Percentiles rank a stretch among this genome's conserved stretches.
Evolutionary conservation across 2,329 filamentous ascomycete genomes (phyloP).

Genomic region (Leptoxyphium fumago): DNA sequence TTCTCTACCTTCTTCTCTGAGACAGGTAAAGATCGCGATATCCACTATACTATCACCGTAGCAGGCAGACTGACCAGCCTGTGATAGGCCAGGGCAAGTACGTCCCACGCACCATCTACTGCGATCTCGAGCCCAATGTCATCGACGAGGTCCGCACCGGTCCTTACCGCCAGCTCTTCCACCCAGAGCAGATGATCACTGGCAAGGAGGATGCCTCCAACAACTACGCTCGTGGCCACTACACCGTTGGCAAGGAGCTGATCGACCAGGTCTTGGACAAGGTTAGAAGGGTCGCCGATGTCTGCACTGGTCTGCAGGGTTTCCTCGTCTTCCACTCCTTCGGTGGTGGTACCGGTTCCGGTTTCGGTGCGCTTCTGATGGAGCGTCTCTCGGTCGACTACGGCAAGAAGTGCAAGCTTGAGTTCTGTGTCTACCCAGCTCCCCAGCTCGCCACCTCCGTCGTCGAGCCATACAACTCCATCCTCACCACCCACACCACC

Average conservation of each 20-base stretch:
- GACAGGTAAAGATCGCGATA: slow-evolving; percentile 56
- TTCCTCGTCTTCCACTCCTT: slow-evolving; percentile 99
- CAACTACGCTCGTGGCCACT: slow-evolving; percentile 99
- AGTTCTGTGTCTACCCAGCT: slow-evolving; percentile 98
- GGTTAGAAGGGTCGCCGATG: slow-evolving; percentile 92
- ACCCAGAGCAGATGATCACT: slow-evolving; percentile 98
- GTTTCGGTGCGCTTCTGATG: slow-evolving; percentile 96
- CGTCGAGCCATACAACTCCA: slow-evolving; percentile 99
- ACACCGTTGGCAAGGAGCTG: slow-evolving; percentile 98
- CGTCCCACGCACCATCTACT: slow-evolving; percentile 97
- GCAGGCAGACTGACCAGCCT: slow-evolving; percentile 10
- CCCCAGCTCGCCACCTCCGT: slow-evolving; percentile 95
- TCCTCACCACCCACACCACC: slow-evolving; percentile 96
- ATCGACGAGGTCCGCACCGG: slow-evolving; percentile 98
- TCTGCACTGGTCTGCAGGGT: slow-evolving; percentile 94
- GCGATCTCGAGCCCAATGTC: slow-evolving; percentile 98
- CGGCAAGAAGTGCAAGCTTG: slow-evolving; percentile 99
- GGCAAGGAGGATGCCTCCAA: slow-evolving; percentile 99
- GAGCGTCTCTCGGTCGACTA: slow-evolving; percentile 98
- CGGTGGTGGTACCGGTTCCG: slow-evolving; percentile 95
- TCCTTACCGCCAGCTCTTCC: slow-evolving; percentile 90
- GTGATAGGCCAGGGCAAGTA: slow-evolving; percentile 86
- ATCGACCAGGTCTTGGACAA: slow-evolving; percentile 97
- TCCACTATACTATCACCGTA: not conserved
- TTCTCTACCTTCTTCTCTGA: slow-evolving; percentile 99